Conservation (phyloP, 2,329 filamentous ascomycete genomes). For the Mycocentrospora acerina region DNA sequence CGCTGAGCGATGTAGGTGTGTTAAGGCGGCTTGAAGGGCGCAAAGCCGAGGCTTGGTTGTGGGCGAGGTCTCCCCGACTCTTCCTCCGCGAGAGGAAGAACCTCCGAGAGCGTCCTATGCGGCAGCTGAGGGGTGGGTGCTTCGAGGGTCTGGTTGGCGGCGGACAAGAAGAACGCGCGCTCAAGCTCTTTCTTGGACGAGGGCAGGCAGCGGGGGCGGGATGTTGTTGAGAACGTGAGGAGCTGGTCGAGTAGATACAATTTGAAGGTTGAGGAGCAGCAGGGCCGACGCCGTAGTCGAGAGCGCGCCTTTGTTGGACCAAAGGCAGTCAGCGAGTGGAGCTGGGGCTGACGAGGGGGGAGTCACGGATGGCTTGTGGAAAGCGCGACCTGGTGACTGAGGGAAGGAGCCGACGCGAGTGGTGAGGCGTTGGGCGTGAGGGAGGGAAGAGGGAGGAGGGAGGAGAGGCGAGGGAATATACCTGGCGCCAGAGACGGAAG, state of each 20-base stretch:
- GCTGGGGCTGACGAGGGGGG: slow-evolving; percentile 11
- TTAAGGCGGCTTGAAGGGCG: slow-evolving; percentile 96
- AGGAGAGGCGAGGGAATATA: slow-evolving; percentile 3
- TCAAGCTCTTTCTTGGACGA: slow-evolving; percentile 41
- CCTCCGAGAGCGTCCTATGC: slow-evolving; percentile 97
- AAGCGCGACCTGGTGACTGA: slow-evolving; percentile 5
- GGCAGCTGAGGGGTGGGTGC: slow-evolving; percentile 83
- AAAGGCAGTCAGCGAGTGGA: slow-evolving; percentile 36
- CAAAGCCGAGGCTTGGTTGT: slow-evolving; percentile 81
- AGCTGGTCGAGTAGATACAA: slow-evolving; percentile 49
- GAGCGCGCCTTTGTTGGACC: slow-evolving; percentile 46
- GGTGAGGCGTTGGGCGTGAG: no score
- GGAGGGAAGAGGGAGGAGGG: slow-evolving; percentile 5
- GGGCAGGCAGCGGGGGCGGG: slow-evolving; percentile 46
- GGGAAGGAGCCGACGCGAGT: no score
- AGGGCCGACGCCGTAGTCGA: slow-evolving; percentile 49
- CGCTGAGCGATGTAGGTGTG: slow-evolving; percentile 45
- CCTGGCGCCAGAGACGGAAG: no score
- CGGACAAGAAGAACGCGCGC: slow-evolving; percentile 47
- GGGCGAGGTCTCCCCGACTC: slow-evolving; percentile 96
- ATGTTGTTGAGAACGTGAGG: slow-evolving; percentile 54
- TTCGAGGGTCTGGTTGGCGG: slow-evolving; percentile 52
- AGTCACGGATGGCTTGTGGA: slow-evolving; percentile 6
- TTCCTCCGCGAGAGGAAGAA: slow-evolving; percentile 99
- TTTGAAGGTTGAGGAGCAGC: slow-evolving; percentile 48